A percentile compares a stretch with the other conserved stretches of the same genome.
These are phyloP conservation scores for Epichloe festucae DNA, from an alignment of 2,329 filamentous ascomycete genomes.

Conservation along the genomic window DNA sequence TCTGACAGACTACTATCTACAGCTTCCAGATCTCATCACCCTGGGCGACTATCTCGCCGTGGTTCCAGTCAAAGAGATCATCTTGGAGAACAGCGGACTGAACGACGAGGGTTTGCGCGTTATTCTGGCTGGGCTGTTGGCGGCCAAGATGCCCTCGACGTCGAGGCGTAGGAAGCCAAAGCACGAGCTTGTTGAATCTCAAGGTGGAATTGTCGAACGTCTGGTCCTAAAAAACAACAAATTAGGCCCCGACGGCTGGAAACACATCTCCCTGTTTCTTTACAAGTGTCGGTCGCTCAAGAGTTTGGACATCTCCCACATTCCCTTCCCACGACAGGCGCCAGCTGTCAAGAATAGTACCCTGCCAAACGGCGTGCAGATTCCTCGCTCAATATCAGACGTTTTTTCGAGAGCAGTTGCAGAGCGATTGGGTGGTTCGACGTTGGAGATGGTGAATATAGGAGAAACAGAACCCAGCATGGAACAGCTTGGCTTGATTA, in stretches of 20 bases:
- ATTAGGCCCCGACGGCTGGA: constrained; percentile 80
- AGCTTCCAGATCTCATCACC: constrained; percentile 71
- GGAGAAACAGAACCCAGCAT: constrained; percentile 64
- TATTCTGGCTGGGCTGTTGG: constrained; percentile 72
- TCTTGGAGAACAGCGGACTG: constrained; percentile 77
- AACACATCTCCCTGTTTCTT: constrained; percentile 76
- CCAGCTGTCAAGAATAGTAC: constrained; percentile 16
- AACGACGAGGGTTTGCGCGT: constrained; percentile 79
- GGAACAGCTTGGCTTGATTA: constrained; percentile 57
- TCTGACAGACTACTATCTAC: constrained; percentile 71
- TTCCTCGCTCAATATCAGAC: constrained; percentile 31
- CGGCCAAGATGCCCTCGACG: constrained; percentile 53
- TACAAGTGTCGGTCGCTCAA: constrained; percentile 82
- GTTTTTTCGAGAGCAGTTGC: constrained; percentile 58
- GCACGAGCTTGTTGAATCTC: constrained; percentile 28
- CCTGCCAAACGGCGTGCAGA: constrained; percentile 21
- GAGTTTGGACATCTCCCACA: constrained; percentile 73
- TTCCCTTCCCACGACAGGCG: constrained; percentile 53
- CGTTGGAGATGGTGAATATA: constrained; percentile 71
- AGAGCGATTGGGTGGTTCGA: constrained; percentile 61
- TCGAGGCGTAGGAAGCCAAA: constrained; percentile 36
- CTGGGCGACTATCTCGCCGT: constrained; percentile 89
- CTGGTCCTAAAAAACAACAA: constrained; percentile 91
- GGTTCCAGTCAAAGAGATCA: constrained; percentile 75
- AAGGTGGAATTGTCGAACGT: constrained; percentile 70